These are phyloP conservation scores for Nannizziopsis arthrosporioides DNA, from an alignment of 2,329 filamentous ascomycete species.

Conservation along the genomic window DNA sequence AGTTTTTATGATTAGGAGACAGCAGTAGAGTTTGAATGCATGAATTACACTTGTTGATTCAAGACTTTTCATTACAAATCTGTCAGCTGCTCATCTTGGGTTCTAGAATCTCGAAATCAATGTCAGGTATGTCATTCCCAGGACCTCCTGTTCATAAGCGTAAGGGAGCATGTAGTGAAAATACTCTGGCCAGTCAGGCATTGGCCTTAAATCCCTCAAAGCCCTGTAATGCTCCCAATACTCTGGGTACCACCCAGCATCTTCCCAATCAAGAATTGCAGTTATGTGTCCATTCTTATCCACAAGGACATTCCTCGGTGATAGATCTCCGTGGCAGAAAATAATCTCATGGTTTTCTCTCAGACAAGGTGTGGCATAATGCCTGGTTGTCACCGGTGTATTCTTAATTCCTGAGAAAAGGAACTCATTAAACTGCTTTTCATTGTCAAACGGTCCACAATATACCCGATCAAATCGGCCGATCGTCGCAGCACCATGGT, in stretches of 20 bases:
- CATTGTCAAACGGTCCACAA: slow-evolving; percentile 4
- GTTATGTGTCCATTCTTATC: slow-evolving; percentile 14
- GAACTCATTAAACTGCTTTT: slow-evolving; percentile 8
- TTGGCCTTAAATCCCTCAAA: background rate
- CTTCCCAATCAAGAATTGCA: slow-evolving; percentile 18
- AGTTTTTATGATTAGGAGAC: too few relatives aligned
- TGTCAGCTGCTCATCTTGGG: too few relatives aligned
- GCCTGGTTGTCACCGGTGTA: background rate
- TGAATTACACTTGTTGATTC: too few relatives aligned
- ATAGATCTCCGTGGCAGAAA: slow-evolving; percentile 16
- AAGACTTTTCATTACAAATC: too few relatives aligned
- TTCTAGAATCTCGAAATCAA: too few relatives aligned
- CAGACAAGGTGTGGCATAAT: background rate
- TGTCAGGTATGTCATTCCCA: too few relatives aligned
- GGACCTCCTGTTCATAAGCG: too few relatives aligned
- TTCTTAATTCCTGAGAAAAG: background rate
- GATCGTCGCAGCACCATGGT: background rate
- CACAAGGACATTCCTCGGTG: slow-evolving; percentile 15
- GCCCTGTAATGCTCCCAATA: slow-evolving; percentile 10
- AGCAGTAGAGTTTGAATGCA: too few relatives aligned
- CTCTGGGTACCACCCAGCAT: slow-evolving; percentile 16
- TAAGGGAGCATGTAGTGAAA: too few relatives aligned
- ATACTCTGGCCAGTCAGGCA: too few relatives aligned
- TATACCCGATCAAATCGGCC: background rate
- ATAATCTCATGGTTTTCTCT: slow-evolving; percentile 6